Evolutionary conservation across 306 rosid species (phyloP).

Genomic region (Inga leiocalycina): DNA sequence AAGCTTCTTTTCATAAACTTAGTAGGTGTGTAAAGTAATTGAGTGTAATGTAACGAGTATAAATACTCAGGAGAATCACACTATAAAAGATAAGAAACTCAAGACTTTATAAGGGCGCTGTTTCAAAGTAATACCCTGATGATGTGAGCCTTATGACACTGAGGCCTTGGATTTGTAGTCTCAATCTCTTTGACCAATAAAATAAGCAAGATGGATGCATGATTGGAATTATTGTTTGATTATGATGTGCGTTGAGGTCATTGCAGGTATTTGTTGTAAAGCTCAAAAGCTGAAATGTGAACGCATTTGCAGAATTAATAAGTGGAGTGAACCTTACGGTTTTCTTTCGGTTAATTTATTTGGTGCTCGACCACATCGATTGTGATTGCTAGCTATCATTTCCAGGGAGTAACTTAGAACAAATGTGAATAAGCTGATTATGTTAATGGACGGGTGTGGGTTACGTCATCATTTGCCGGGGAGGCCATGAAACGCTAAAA

Average conservation of each 20-base stretch:
- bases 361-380: not conserved
- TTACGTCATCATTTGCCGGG: not conserved
- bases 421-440: no score
- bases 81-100: no score
- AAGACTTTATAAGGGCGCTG: no score
- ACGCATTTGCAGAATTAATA: not conserved
- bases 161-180: conserved; percentile 22
- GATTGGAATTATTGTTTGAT: conserved; percentile 15
- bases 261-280: not conserved
- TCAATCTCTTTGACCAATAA: conserved; percentile 2
- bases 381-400: not conserved
- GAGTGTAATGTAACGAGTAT: no score
- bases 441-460: not conserved
- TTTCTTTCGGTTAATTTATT: not conserved
- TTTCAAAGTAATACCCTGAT: no score
- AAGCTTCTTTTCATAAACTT: not conserved
- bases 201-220: not conserved
- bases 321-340: not conserved
- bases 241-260: not conserved
- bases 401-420: not conserved
- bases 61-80: no score
- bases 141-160: not conserved
- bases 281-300: conserved; percentile 15
- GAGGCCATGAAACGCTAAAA: not conserved
- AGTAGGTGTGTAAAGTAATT: not conserved